phyloP scores from a whole-genome alignment of 1,284 basidiomycete species.

The Papiliotrema nemorosa region DNA sequence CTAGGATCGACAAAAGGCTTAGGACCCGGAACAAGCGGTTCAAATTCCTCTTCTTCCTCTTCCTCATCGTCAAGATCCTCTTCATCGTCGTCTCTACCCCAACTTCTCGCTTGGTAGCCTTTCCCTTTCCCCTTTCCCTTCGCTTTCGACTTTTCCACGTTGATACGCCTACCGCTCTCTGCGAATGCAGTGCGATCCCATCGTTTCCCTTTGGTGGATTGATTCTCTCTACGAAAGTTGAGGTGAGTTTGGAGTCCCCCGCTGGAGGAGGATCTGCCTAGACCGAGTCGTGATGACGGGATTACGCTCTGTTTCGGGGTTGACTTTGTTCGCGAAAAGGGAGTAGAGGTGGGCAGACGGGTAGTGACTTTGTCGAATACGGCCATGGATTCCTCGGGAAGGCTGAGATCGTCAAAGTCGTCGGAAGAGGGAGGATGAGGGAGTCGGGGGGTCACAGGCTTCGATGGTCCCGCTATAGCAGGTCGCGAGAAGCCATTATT shows the following conservation, averaged over 20 bases:
- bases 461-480: neutral
- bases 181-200: slow-evolving; percentile 85
- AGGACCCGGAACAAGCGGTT: slow-evolving; percentile 79
- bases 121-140: slow-evolving; percentile 21
- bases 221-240: slow-evolving; percentile 38
- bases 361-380: slow-evolving; percentile 15
- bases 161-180: slow-evolving; percentile 64
- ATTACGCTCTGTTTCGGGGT: neutral
- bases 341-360: neutral
- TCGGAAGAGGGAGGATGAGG: slow-evolving; percentile 13
- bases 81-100: slow-evolving; percentile 37
- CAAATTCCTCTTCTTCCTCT: slow-evolving; percentile 45
- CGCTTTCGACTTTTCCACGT: slow-evolving; percentile 40
- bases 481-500: neutral
- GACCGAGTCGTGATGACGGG: slow-evolving; percentile 14
- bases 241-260: slow-evolving; percentile 41
- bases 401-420: slow-evolving; percentile 18
- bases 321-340: neutral
- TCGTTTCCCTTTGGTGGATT: slow-evolving; percentile 55
- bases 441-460: neutral
- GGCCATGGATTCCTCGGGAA: slow-evolving; percentile 16
- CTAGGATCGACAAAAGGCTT: slow-evolving; percentile 59
- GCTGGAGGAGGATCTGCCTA: slow-evolving; percentile 9
- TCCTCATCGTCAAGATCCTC: slow-evolving; percentile 51
- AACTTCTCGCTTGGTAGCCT: slow-evolving; percentile 16